Evolutionary conservation across 116 monocot species (phyloP).

Genomic region (Trichopus zeylanicus): DNA sequence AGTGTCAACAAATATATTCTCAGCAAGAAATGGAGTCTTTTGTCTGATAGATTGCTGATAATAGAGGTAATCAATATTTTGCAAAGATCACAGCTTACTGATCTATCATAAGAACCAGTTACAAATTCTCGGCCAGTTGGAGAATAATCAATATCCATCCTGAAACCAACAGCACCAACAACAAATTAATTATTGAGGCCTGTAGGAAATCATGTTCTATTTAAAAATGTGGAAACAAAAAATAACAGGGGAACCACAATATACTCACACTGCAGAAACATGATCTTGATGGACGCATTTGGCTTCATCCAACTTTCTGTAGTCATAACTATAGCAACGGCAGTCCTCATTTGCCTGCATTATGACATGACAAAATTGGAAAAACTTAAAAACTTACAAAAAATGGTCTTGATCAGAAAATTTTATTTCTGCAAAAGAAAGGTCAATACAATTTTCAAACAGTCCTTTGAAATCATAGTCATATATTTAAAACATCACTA

Average conservation of each 20-base stretch:
- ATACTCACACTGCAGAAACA: slow-evolving; percentile 92
- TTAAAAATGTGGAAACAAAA: not conserved
- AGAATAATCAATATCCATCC: slow-evolving; percentile 99
- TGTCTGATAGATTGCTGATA: not conserved
- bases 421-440: too few relatives aligned
- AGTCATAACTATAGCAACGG: slow-evolving; percentile 90
- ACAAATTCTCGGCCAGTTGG: slow-evolving; percentile 98
- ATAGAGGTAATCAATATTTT: not conserved
- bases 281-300: slow-evolving; percentile 93
- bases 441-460: too few relatives aligned
- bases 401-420: not conserved
- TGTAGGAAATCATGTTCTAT: not conserved
- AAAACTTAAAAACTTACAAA: too few relatives aligned
- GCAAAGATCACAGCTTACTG: slow-evolving; percentile 37
- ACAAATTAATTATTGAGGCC: not conserved
- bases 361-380: not conserved
- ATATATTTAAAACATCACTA: too few relatives aligned
- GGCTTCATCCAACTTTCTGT: slow-evolving; percentile 85
- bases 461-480: too few relatives aligned
- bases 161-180: slow-evolving; percentile 17
- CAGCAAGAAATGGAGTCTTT: not conserved
- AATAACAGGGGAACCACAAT: slow-evolving; percentile 1
- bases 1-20: not conserved
- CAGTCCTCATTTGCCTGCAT: slow-evolving; percentile 97
- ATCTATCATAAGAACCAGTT: slow-evolving; percentile 98